Evolutionary conservation across 805 yeast genomes (phyloP).

Genomic region (Teunomyces kruisii): DNA sequence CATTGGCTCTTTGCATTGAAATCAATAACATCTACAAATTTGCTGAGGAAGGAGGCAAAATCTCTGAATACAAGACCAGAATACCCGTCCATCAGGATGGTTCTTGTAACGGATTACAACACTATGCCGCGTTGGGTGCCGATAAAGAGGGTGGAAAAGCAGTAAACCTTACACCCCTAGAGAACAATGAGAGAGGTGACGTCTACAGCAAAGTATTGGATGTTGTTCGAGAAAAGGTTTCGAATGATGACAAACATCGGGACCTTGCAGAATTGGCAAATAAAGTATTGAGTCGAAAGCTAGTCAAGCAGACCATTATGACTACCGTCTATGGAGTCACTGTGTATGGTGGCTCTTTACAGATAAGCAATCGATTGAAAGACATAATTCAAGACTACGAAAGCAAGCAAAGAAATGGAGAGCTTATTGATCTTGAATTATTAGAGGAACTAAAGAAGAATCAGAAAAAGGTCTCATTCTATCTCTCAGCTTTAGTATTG

Average conservation of each 20-base stretch:
- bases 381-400: slow-evolving; percentile 18
- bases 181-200: slow-evolving; percentile 23
- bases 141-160: slow-evolving; percentile 39
- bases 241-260: not conserved
- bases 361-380: slow-evolving; percentile 25
- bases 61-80: slow-evolving; percentile 24
- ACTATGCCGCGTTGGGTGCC: slow-evolving; percentile 43
- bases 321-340: slow-evolving; percentile 48
- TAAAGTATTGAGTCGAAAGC: slow-evolving; percentile 19
- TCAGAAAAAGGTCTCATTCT: slow-evolving; percentile 8
- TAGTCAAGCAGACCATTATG: slow-evolving; percentile 45
- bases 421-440: not conserved
- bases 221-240: slow-evolving; percentile 16
- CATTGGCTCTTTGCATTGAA: slow-evolving; percentile 36
- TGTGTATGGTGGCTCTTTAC: slow-evolving; percentile 32
- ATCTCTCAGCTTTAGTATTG: slow-evolving; percentile 22
- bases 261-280: not conserved
- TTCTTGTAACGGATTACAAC: slow-evolving; percentile 47
- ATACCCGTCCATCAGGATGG: slow-evolving; percentile 46
- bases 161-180: slow-evolving; percentile 32
- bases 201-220: slow-evolving; percentile 34
- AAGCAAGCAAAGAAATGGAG: slow-evolving; percentile 5
- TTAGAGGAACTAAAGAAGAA: not conserved
- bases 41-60: slow-evolving; percentile 14
- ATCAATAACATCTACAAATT: slow-evolving; percentile 18